A percentile compares a stretch with the other conserved stretches of the same genome.
These are phyloP conservation scores for Chrysanthemum lavandulifolium DNA, from an alignment of 129 eudicot species.

Conservation along the genomic window DNA sequence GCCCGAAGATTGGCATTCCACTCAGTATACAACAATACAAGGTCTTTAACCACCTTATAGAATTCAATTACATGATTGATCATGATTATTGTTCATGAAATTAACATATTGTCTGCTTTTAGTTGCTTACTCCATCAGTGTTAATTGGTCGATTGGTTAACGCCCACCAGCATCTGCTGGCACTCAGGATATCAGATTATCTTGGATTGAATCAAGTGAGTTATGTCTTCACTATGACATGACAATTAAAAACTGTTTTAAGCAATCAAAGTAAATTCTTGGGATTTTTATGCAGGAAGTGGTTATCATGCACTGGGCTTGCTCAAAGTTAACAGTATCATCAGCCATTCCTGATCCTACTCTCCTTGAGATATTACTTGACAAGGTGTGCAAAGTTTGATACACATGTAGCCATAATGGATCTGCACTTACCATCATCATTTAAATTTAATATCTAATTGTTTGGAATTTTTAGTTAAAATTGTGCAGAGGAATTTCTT, in stretches of 20 bases:
- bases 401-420: not conserved
- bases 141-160: slow-evolving; percentile 90
- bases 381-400: slow-evolving; percentile 50
- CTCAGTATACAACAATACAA: slow-evolving; percentile 92
- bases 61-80: slow-evolving; percentile 22
- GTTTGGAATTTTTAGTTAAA: slow-evolving; percentile 60
- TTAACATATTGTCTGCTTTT: slow-evolving; percentile 12
- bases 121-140: slow-evolving; percentile 96
- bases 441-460: slow-evolving; percentile 21
- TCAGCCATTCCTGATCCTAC: slow-evolving; percentile 64
- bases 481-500: slow-evolving; percentile 88
- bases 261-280: not conserved
- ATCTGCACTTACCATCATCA: not conserved
- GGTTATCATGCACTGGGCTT: slow-evolving; percentile 98
- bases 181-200: slow-evolving; percentile 86
- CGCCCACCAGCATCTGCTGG: slow-evolving; percentile 80
- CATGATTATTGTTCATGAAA: not conserved
- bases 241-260: not conserved
- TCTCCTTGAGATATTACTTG: slow-evolving; percentile 79
- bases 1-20: slow-evolving; percentile 84
- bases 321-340: slow-evolving; percentile 80
- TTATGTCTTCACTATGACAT: slow-evolving; percentile 12
- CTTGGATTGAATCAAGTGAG: slow-evolving; percentile 84
- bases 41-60: slow-evolving; percentile 41
- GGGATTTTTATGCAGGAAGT: slow-evolving; percentile 60